These are phyloP conservation scores for Penicillium lividum DNA, from an alignment of 495 filamentous ascomycete genomes.

Conservation along the genomic window DNA sequence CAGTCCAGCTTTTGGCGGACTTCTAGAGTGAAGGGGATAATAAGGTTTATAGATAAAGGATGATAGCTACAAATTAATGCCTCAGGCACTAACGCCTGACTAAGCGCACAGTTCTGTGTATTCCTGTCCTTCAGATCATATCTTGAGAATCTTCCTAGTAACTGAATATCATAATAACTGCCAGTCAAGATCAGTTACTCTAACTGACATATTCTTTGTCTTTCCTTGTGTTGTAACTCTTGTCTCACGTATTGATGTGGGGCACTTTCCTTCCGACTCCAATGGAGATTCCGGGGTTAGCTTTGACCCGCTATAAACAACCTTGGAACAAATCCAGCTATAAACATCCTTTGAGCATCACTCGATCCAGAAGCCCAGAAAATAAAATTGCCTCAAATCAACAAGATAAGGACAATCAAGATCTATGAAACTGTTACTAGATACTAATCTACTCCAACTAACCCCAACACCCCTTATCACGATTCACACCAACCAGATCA, in stretches of 20 bases:
- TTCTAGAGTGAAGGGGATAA: too few relatives aligned
- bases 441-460: not conserved
- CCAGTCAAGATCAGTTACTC: too few relatives aligned
- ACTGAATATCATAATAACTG: too few relatives aligned
- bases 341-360: not conserved
- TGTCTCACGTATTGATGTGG: not conserved
- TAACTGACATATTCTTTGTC: not conserved
- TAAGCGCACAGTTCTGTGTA: too few relatives aligned
- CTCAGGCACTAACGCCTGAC: too few relatives aligned
- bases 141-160: too few relatives aligned
- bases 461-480: conserved; percentile 6
- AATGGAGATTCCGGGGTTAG: not conserved
- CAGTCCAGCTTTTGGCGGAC: too few relatives aligned
- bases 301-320: not conserved
- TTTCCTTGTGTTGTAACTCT: not conserved
- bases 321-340: not conserved
- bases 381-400: not conserved
- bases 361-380: not conserved
- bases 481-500: conserved; percentile 13
- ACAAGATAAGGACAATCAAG: not conserved
- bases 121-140: too few relatives aligned
- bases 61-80: too few relatives aligned
- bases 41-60: too few relatives aligned
- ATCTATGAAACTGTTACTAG: too few relatives aligned
- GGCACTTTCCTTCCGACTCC: not conserved